Evolutionary conservation across 2,329 filamentous ascomycete species (phyloP).

Genomic region (Diplocarpon rosae): DNA sequence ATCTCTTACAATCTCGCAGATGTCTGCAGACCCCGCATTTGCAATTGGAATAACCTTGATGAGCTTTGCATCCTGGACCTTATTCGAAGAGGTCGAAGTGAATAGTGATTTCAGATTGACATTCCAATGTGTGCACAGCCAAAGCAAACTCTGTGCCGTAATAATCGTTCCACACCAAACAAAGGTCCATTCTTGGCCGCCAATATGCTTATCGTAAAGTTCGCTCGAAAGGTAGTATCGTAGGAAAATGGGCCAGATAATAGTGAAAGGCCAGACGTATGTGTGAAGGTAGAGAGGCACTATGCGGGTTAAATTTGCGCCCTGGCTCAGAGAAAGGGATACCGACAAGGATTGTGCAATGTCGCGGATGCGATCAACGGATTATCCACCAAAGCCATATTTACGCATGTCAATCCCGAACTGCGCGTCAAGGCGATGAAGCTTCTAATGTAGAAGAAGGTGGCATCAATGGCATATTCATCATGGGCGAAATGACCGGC

Average conservation of each 20-base stretch:
- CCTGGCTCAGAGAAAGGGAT: neutral
- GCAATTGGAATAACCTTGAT: constrained; percentile 88
- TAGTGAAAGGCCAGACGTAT: constrained; percentile 87
- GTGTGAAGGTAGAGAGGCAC: constrained; percentile 68
- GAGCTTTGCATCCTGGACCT: constrained; percentile 62
- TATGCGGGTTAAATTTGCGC: constrained; percentile 9
- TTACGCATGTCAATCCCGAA: constrained; percentile 28
- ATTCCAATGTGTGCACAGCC: constrained; percentile 97
- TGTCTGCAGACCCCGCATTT: constrained; percentile 83
- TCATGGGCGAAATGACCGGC: no score
- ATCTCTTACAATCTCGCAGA: constrained; percentile 71
- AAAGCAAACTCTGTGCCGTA: constrained; percentile 76
- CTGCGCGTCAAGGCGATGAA: constrained; percentile 11
- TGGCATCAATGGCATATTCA: neutral
- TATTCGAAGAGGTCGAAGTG: constrained; percentile 60
- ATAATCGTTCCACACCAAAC: constrained; percentile 85
- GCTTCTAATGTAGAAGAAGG: neutral
- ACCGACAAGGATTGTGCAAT: constrained; percentile 63
- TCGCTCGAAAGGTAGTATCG: constrained; percentile 74
- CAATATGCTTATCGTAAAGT: constrained; percentile 83
- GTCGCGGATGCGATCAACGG: constrained; percentile 79
- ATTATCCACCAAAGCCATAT: constrained; percentile 82
- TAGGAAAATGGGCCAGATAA: constrained; percentile 87
- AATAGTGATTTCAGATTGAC: constrained; percentile 76
- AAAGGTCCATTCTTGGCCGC: constrained; percentile 95